A percentile compares a stretch with the other conserved stretches of the same genome.
Conservation (phyloP, 176 grass and related monocot species). For the Carex pumila region DNA sequence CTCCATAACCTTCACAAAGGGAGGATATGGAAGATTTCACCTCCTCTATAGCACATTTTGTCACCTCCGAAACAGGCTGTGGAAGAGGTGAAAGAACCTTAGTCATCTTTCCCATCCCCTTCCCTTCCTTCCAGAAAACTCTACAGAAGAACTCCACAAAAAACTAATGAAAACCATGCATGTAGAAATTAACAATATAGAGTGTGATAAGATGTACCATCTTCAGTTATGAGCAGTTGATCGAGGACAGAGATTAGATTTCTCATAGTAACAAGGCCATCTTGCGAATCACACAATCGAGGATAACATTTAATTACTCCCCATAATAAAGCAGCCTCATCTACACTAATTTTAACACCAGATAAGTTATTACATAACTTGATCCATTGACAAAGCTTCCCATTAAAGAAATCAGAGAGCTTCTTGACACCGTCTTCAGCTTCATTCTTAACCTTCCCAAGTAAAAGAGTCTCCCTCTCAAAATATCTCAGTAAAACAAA, state of each 20-base stretch:
- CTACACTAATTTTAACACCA: conserved; percentile 39
- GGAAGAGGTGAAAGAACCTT: too few species aligned
- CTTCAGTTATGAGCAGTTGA: conserved; percentile 44
- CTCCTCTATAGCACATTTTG: background rate
- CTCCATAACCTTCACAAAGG: background rate
- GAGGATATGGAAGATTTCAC: background rate
- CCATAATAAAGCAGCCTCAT: conserved; percentile 67
- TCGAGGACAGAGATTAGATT: conserved; percentile 58
- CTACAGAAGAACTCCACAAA: background rate
- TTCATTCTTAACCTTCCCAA: conserved; percentile 30
- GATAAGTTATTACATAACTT: conserved; percentile 35
- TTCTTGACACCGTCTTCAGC: conserved; percentile 38
- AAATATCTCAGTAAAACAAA: conserved; percentile 63
- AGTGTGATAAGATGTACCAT: conserved; percentile 41
- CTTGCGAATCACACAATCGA: conserved; percentile 37
- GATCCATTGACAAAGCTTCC: conserved; percentile 44
- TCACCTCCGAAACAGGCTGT: background rate
- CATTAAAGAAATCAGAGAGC: conserved; percentile 43
- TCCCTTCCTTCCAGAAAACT: background rate
- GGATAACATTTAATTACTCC: conserved; percentile 65
- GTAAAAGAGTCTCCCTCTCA: conserved; percentile 19
- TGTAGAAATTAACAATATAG: background rate
- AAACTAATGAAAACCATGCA: background rate
- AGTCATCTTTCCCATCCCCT: background rate
- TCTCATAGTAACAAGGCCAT: conserved; percentile 37